Evolutionary conservation across 352 stramenopile genomes (phyloP).

Genomic region (Lagenidium giganteum): DNA sequence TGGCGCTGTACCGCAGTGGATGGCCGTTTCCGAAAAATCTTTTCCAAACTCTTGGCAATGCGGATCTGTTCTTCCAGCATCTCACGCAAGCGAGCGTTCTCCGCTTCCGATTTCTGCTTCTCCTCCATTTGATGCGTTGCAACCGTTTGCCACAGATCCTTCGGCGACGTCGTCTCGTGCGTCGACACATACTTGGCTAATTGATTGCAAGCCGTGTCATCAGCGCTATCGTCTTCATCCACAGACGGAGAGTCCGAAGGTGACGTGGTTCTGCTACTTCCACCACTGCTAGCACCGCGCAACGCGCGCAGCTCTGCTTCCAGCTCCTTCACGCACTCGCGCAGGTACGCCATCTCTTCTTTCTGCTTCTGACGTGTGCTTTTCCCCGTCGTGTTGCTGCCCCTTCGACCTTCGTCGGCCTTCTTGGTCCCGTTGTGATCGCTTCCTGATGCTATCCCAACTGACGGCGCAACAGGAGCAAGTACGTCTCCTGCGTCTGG

Average conservation of each 20-base stretch:
- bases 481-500: too few species aligned
- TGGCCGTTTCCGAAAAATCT: constrained; percentile 9
- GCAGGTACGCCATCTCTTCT: constrained; percentile 37
- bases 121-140: constrained; percentile 6
- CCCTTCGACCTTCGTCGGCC: too few species aligned
- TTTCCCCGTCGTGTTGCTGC: too few species aligned
- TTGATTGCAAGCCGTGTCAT: too few species aligned
- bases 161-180: too few species aligned
- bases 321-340: constrained; percentile 23
- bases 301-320: constrained; percentile 19
- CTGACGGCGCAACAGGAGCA: too few species aligned
- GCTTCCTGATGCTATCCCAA: constrained; percentile 5
- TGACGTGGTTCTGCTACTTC: too few species aligned
- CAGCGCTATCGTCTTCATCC: too few species aligned
- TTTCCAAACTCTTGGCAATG: constrained; percentile 22
- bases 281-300: too few species aligned
- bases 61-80: constrained; percentile 25
- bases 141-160: constrained; percentile 15
- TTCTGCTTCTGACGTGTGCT: constrained; percentile 22
- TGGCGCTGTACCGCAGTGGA: background rate
- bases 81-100: constrained; percentile 21
- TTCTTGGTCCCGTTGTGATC: background rate
- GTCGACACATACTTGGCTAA: too few species aligned
- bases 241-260: too few species aligned
- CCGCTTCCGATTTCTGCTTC: constrained; percentile 14